phyloP scores from a whole-genome alignment of 345 rosid species.

The Hibiscus trionum region DNA sequence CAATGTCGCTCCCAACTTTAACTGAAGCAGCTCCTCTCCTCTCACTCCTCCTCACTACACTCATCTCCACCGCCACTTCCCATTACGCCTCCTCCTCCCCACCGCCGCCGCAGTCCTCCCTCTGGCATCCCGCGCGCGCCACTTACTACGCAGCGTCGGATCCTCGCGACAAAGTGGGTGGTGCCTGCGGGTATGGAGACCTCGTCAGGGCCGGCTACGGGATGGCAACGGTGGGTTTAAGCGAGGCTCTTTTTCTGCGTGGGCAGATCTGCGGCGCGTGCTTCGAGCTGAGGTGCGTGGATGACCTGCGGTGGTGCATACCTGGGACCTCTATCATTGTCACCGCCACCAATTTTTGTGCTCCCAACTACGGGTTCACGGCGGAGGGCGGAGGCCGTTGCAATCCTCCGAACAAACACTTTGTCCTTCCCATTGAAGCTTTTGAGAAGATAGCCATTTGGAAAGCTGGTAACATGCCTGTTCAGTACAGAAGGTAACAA shows the following conservation, averaged over 20 bases:
- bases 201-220: conserved; percentile 82
- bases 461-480: conserved; percentile 98
- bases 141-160: conserved; percentile 89
- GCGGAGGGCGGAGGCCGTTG: conserved; percentile 77
- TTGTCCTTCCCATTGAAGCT: conserved; percentile 85
- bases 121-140: conserved; percentile 84
- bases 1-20: conserved; percentile 15
- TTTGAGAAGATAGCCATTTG: conserved; percentile 95
- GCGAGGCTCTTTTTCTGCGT: conserved; percentile 67
- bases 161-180: conserved; percentile 79
- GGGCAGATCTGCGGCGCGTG: conserved; percentile 98
- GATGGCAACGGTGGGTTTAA: conserved; percentile 78
- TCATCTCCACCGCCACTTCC: conserved; percentile 23
- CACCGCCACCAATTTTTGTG: conserved; percentile 83
- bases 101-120: conserved; percentile 31
- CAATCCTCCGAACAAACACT: conserved; percentile 84
- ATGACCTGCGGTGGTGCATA: conserved; percentile 92
- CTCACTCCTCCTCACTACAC: conserved; percentile 15
- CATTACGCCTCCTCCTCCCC: conserved; percentile 30
- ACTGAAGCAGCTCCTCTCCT: conserved; percentile 10
- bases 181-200: conserved; percentile 98
- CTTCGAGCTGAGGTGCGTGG: conserved; percentile 80
- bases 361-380: conserved; percentile 83
- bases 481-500: conserved; percentile 78
- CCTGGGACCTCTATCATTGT: conserved; percentile 79